Conservation (phyloP, 1,284 basidiomycete genomes). For the Amylostereum chailletii region DNA sequence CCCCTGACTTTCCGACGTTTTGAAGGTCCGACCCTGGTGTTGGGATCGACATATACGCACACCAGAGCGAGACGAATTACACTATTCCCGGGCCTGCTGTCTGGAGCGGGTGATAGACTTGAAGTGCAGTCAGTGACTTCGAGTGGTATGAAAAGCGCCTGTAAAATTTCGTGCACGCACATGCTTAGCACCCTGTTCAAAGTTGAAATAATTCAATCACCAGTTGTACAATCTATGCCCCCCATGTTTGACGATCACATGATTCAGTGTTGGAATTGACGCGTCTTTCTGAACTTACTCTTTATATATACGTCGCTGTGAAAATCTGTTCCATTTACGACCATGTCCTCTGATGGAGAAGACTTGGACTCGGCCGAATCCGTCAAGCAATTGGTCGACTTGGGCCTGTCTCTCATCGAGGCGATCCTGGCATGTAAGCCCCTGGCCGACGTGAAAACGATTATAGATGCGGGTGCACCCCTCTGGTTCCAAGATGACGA, state of each 20-base stretch:
- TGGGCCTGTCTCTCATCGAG: slow-evolving; percentile 51
- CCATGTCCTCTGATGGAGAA: no score
- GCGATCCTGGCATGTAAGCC: slow-evolving; percentile 48
- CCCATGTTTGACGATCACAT: no score
- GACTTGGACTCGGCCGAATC: slow-evolving; percentile 23
- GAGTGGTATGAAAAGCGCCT: no score
- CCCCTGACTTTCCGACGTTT: not conserved
- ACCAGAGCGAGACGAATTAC: slow-evolving; percentile 24
- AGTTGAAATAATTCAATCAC: no score
- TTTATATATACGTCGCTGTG: no score
- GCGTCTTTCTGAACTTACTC: no score
- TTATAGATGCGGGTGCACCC: slow-evolving; percentile 72
- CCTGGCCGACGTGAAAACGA: slow-evolving; percentile 35
- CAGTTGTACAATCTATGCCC: no score
- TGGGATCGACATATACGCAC: slow-evolving; percentile 25
- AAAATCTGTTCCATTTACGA: no score
- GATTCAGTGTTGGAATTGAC: no score
- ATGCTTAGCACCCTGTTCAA: no score
- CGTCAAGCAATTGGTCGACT: slow-evolving; percentile 34
- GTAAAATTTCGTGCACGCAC: no score
- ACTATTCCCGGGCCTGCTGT: slow-evolving; percentile 26
- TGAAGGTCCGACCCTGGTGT: slow-evolving; percentile 25
- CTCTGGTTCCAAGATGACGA: slow-evolving; percentile 87
- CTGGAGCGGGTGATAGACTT: slow-evolving; percentile 15
- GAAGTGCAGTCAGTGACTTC: no score